Base-by-base conservation (phyloP, 2,329 filamentous ascomycete species). In the Fusarium haematococcum region DNA sequence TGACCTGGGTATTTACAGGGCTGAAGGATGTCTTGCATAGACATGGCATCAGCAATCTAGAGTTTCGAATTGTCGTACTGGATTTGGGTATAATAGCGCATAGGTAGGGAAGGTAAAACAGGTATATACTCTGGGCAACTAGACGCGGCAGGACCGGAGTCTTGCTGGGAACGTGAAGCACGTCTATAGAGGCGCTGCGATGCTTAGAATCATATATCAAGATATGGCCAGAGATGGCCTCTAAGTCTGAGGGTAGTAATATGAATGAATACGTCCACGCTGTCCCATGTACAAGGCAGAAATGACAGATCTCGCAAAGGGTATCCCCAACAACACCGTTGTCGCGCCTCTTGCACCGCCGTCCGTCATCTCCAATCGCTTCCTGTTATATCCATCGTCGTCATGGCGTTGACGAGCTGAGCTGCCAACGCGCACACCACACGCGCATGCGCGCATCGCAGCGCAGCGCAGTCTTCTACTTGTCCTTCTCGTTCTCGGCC, bases 401-500 rank as follows among this genome's bases (percentile, higher is more conserved):
- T 30, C 14, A 23, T 25, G 23, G 56, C 48, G 35, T 13, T 32
- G 59, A 52, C 48, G 48, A 52, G 25, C 25, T n/a, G 48, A 30
- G 43, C 48, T n/a, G 48, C 18, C 25, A 30, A 13, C 45, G 45
- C 45, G 45, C 45, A 48, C 23, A 48, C 14, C 43, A 41, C 37
- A 43, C n/a, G 39, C 43, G 23, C 43, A 48, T 25, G 43, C 39
- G 20, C 20, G 41, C 41, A 20, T 14, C 41, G 20, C 20, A 43
- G 11, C 59, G 54, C 52, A 37, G 30, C 65, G 32, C 5, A 35
- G 52, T 35, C n/a, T 33, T 68, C 68, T 78, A 88, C 80, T 89
- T 89, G 69, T 87, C 86, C 82, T 90, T 90, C 75, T 90, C 88
- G 77, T 87, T 87, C 86, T 91, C 90, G 68, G 87, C 90, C 82